These are phyloP conservation scores for Populus tremula DNA, from an alignment of 345 rosid genomes.

Conservation along the genomic window DNA sequence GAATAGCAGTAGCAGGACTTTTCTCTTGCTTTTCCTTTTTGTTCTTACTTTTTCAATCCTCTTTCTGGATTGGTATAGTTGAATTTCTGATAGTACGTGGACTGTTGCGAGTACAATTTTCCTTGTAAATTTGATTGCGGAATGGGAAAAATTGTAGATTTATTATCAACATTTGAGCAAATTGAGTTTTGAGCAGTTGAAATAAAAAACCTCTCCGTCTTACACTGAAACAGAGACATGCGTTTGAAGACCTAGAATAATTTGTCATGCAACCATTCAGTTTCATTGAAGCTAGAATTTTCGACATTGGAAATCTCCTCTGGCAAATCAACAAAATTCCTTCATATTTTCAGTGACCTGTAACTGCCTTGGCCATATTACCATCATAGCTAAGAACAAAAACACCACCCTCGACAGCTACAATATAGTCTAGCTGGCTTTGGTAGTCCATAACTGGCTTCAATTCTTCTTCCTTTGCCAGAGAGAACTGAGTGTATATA, in stretches of 20 bases:
- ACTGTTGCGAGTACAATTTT: not conserved
- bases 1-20: constrained; percentile 87
- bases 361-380: constrained; percentile 78
- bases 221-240: not conserved
- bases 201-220: not conserved
- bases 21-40: constrained; percentile 73
- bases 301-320: not conserved
- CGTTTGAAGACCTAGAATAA: not conserved
- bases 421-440: constrained; percentile 59
- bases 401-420: constrained; percentile 62
- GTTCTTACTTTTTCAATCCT: constrained; percentile 82
- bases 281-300: not conserved
- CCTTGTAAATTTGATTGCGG: not conserved
- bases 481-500: constrained; percentile 41
- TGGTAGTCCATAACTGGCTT: constrained; percentile 33
- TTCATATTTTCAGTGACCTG: constrained; percentile 64
- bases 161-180: not conserved
- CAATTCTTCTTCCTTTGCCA: constrained; percentile 59
- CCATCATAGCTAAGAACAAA: constrained; percentile 66
- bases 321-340: constrained; percentile 10
- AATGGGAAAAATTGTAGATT: not conserved
- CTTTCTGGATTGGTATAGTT: constrained; percentile 92
- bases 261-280: not conserved
- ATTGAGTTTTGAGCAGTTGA: not conserved
- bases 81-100: constrained; percentile 2